A percentile compares a stretch with the other conserved stretches of the same genome.
phyloP scores from a whole-genome alignment of 2,329 filamentous ascomycete genomes.

The Plenodomus biglobosus region DNA sequence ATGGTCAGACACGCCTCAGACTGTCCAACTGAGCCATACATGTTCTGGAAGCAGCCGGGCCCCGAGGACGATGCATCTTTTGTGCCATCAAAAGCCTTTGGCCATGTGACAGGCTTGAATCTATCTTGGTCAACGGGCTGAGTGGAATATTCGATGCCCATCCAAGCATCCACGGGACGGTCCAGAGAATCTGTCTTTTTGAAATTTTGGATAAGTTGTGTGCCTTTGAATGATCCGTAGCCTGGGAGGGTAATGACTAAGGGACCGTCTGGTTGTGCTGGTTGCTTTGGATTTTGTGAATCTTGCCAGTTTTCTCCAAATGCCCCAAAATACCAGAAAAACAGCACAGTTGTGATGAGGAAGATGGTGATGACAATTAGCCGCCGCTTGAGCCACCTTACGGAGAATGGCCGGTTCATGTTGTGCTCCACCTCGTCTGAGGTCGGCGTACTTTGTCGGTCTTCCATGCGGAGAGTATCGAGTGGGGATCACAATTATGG shows the following conservation, averaged over 20 bases:
- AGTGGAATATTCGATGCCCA: conserved; percentile 53
- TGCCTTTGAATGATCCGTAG: conserved; percentile 48
- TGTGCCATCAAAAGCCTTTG: conserved; percentile 46
- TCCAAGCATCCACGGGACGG: conserved; percentile 50
- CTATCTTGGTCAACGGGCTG: conserved; percentile 45
- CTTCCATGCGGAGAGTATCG: conserved; percentile 8
- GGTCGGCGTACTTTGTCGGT: conserved; percentile 6
- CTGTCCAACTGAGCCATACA: conserved; percentile 31
- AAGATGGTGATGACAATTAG: conserved; percentile 24
- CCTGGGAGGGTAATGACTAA: conserved; percentile 40
- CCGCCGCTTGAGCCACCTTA: conserved; percentile 19
- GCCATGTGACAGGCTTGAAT: conserved; percentile 48
- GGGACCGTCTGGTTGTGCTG: conserved; percentile 13
- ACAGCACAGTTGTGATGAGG: conserved; percentile 15
- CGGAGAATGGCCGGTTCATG: conserved; percentile 11
- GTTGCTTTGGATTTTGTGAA: conserved; percentile 9
- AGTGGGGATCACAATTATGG: background rate
- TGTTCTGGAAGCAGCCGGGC: conserved; percentile 50
- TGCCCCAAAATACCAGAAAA: conserved; percentile 28
- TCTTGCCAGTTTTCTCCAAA: conserved; percentile 6
- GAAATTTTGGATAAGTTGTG: conserved; percentile 40
- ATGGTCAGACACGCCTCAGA: conserved; percentile 41
- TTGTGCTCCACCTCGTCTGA: conserved; percentile 5
- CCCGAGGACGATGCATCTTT: conserved; percentile 46
- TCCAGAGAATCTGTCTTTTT: conserved; percentile 36